Conservation (phyloP, 306 rosid genomes). For the Cicer cuneatum region DNA sequence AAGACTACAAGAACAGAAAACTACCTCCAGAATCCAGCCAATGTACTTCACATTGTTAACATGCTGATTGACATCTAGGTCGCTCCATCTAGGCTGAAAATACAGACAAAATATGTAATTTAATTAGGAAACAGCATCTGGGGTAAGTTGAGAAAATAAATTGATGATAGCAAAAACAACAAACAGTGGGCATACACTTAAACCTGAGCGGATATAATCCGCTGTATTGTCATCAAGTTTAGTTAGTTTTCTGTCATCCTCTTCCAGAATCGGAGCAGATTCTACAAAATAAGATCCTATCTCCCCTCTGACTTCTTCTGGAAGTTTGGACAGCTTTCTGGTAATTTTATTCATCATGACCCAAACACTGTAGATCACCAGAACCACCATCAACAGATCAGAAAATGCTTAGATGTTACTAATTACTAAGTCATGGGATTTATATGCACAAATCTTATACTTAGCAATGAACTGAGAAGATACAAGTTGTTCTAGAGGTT, state of each 20-base stretch:
- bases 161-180: conserved; percentile 15
- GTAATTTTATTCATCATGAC: conserved; percentile 99
- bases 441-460: not conserved
- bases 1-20: conserved; percentile 35
- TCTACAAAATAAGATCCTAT: conserved; percentile 80
- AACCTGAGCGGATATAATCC: conserved; percentile 68
- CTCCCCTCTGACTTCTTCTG: conserved; percentile 89
- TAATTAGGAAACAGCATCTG: conserved; percentile 29
- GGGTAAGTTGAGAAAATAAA: conserved; percentile 31
- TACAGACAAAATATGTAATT: not conserved
- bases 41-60: conserved; percentile 99
- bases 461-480: conserved; percentile 16
- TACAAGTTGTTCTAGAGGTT: conserved; percentile 1
- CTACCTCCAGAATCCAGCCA: conserved; percentile 99
- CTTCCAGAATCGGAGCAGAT: conserved; percentile 82
- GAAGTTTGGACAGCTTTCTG: conserved; percentile 90
- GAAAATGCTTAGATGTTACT: conserved; percentile 18
- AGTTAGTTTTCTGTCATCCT: conserved; percentile 79
- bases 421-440: conserved; percentile 10
- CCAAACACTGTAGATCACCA: conserved; percentile 78
- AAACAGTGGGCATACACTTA: conserved; percentile 63
- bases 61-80: conserved; percentile 94
- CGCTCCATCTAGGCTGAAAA: conserved; percentile 95
- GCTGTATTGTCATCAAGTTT: conserved; percentile 84
- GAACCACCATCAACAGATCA: conserved; percentile 43